These are phyloP conservation scores for Musa schizocarpa DNA, from an alignment of 176 grass and related monocot genomes.

Conservation along the genomic window DNA sequence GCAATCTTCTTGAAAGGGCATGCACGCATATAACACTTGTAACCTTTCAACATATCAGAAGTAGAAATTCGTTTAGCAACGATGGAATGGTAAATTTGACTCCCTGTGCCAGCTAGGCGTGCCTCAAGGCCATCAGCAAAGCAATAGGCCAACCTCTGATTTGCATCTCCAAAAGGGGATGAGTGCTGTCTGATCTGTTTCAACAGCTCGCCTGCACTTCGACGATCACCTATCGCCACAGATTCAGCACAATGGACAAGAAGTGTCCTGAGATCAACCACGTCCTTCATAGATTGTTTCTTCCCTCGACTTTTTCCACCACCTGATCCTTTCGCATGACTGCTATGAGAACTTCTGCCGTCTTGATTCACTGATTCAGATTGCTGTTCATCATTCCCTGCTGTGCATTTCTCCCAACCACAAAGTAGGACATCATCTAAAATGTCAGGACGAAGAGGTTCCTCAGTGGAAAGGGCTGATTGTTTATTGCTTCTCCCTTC, in stretches of 20 bases:
- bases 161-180: not conserved
- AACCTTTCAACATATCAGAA: not conserved
- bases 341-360: not conserved
- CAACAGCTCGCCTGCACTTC: not conserved
- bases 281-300: not conserved
- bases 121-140: slow-evolving; percentile 1
- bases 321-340: not conserved
- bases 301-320: not conserved
- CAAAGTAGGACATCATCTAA: not conserved
- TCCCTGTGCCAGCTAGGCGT: not conserved
- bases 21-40: not conserved
- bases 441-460: not conserved
- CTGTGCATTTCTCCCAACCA: not conserved
- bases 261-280: slow-evolving; percentile 1
- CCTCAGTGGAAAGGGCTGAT: not conserved
- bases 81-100: slow-evolving; percentile 4
- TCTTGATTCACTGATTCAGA: not conserved
- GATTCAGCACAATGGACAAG: slow-evolving; percentile 1
- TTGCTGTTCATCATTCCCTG: not conserved
- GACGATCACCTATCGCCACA: slow-evolving; percentile 1
- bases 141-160: not conserved
- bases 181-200: slow-evolving; percentile 6
- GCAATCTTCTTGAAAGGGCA: not conserved
- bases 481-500: slow-evolving; percentile 4
- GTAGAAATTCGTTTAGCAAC: not conserved